Percentiles rank a stretch among this genome's conserved stretches.
Evolutionary conservation across 23 red algal species (phyloP).

Genomic region (Gracilaria domingensis): DNA sequence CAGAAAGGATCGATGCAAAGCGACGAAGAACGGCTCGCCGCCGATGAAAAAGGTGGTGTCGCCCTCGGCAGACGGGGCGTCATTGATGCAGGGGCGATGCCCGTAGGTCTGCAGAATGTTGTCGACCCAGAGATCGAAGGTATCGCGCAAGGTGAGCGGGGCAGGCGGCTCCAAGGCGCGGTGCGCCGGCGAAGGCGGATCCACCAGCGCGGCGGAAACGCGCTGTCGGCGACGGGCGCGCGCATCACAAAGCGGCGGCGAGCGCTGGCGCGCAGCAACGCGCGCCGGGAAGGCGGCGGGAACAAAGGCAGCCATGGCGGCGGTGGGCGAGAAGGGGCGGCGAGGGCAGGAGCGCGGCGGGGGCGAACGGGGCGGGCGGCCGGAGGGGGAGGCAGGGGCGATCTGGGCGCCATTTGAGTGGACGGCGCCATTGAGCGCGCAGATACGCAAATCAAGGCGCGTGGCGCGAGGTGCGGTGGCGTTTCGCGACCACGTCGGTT

Average conservation of each 20-base stretch:
- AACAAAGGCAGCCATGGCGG: background rate
- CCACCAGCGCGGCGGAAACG: background rate
- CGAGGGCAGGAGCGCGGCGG: too few species aligned
- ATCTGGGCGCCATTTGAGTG: background rate
- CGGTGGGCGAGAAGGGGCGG: background rate
- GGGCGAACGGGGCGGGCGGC: background rate
- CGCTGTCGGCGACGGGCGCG: background rate
- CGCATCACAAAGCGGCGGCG: background rate
- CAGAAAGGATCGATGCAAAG: constrained; percentile 68
- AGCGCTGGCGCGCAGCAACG: background rate
- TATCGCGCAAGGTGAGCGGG: constrained; percentile 65
- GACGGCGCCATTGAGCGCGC: background rate
- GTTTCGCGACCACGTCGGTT: background rate
- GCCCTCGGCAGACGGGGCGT: constrained; percentile 61
- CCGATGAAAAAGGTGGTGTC: constrained; percentile 60
- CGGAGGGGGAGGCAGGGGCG: too few species aligned
- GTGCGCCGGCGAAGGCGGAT: background rate
- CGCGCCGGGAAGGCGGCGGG: background rate
- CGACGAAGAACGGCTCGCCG: constrained; percentile 73
- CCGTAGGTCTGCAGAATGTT: constrained; percentile 74
- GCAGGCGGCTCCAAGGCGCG: constrained; percentile 26
- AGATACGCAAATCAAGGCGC: background rate
- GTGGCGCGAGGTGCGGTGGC: background rate
- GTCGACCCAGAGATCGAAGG: constrained; percentile 59
- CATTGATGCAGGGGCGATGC: constrained; percentile 40